Base-by-base conservation (phyloP, 306 rosid species). In the Geum urbanum region DNA sequence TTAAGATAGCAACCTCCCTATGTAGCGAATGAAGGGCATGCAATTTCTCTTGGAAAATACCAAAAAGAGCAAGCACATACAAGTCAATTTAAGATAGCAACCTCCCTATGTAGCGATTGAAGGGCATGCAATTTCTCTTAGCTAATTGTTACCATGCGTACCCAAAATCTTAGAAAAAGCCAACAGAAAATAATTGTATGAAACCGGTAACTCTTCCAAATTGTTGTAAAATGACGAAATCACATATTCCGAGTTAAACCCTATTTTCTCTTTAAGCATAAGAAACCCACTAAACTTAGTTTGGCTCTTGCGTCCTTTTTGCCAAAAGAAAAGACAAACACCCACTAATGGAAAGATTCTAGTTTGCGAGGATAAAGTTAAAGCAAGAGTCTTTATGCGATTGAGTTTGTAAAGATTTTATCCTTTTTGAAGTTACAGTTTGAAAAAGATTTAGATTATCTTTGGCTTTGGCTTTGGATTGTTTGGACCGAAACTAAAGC, bases 291-390 rank as follows among this genome's bases (percentile, higher is more conserved):
- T 58, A 15, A 14, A 44, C 44, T 19, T 24, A 3, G 52, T 71
- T 39, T 1, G 53, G 47, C 50, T 4, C 10, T 40, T 22, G 20
- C 24, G 11, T 24, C 50, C 48, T 55, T 22, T 76, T 55, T 39
- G 47, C 71, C 5, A 8, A 5, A 19, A 10, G 9, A 44, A 16
- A 8, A 14, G 63, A 58, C 63, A 27, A 5, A 27, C 20, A 3
- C 69, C 59, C 67, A 63, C 18, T 1, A n/a, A n/a, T n/a, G n/a
- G n/a, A n/a, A n/a, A n/a, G 66, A 56, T 58, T 52, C 52, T 22
- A 53, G 40, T 35, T 35, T 53, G 71, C 32, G 44, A 32, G 11
- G 54, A 50, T 51, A 18, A 67, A 60, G 37, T 37, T 4, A n/a
- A 20, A 44, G 53, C 19, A 32, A 27, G 43, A 12, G 9, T 58